Percentiles rank a stretch among this genome's conserved stretches.
These are phyloP conservation scores for Apiotrichum mycotoxinovorans DNA, from an alignment of 1,284 basidiomycete species.

Conservation along the genomic window DNA sequence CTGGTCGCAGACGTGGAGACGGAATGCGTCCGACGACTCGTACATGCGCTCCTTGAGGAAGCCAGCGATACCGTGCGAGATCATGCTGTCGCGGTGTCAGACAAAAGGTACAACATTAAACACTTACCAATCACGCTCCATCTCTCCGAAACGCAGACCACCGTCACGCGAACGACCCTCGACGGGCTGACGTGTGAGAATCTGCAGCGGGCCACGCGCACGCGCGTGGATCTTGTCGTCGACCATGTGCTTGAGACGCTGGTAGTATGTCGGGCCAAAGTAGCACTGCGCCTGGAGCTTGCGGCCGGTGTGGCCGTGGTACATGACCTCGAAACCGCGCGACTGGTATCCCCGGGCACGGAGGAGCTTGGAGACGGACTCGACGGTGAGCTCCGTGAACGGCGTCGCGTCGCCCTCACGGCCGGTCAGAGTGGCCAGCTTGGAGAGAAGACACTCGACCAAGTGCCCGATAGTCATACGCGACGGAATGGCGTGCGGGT, in stretches of 20 bases:
- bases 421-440: constrained; percentile 92
- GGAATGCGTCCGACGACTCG: constrained; percentile 81
- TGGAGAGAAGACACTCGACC: constrained; percentile 95
- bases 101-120: no score
- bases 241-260: constrained; percentile 99
- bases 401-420: constrained; percentile 98
- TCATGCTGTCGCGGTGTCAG: no score
- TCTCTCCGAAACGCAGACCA: constrained; percentile 99
- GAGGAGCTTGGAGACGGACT: constrained; percentile 81
- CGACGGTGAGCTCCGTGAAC: constrained; percentile 96
- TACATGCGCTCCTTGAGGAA: constrained; percentile 95
- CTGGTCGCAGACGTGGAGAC: constrained; percentile 92
- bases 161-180: constrained; percentile 98
- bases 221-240: constrained; percentile 99
- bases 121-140: constrained; percentile 68
- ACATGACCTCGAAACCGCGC: constrained; percentile 96
- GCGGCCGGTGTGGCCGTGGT: constrained; percentile 94
- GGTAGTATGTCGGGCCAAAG: constrained; percentile 98
- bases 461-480: constrained; percentile 99
- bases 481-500: constrained; percentile 98
- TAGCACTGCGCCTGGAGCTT: constrained; percentile 98
- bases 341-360: constrained; percentile 87
- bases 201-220: constrained; percentile 95
- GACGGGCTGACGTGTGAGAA: constrained; percentile 96
- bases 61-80: constrained; percentile 96